phyloP scores from a whole-genome alignment of 495 filamentous ascomycete species.

The Penicillium cinerascens region DNA sequence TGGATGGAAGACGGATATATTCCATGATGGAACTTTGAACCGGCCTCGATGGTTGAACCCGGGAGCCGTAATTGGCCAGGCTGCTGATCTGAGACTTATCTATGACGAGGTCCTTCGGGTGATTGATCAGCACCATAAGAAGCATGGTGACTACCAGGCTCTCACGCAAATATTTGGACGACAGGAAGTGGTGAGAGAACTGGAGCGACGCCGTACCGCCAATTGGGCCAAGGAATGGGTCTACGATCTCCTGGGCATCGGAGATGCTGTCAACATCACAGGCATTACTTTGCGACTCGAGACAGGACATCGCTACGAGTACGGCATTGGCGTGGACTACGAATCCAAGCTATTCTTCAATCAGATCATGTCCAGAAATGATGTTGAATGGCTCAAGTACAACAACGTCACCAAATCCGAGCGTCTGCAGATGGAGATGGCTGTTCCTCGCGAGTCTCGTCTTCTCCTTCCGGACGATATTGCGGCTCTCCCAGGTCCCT shows the following conservation, averaged over 20 bases:
- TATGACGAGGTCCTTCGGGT: conserved; percentile 45
- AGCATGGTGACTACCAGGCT: conserved; percentile 44
- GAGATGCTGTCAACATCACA: conserved; percentile 47
- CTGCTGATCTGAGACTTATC: conserved; percentile 48
- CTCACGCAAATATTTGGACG: conserved; percentile 56
- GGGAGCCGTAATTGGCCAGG: conserved; percentile 51
- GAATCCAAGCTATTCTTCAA: conserved; percentile 54
- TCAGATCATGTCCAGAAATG: conserved; percentile 37
- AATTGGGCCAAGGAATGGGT: conserved; percentile 45
- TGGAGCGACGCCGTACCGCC: conserved; percentile 40
- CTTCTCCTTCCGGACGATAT: conserved; percentile 43
- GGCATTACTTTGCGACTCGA: conserved; percentile 36
- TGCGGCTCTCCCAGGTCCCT: conserved; percentile 37
- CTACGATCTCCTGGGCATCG: conserved; percentile 39
- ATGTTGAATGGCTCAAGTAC: conserved; percentile 49
- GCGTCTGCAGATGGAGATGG: conserved; percentile 36
- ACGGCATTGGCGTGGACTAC: conserved; percentile 56
- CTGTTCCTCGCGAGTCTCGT: conserved; percentile 40
- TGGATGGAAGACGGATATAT: conserved; percentile 51
- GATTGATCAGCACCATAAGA: conserved; percentile 36
- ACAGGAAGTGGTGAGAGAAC: conserved; percentile 55
- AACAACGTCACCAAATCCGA: conserved; percentile 42
- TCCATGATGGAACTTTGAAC: conserved; percentile 36
- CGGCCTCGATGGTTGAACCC: conserved; percentile 53
- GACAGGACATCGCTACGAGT: conserved; percentile 49